These are phyloP conservation scores for Didymella sp. DNA, from an alignment of 2,329 filamentous ascomycete genomes.

Conservation along the genomic window DNA sequence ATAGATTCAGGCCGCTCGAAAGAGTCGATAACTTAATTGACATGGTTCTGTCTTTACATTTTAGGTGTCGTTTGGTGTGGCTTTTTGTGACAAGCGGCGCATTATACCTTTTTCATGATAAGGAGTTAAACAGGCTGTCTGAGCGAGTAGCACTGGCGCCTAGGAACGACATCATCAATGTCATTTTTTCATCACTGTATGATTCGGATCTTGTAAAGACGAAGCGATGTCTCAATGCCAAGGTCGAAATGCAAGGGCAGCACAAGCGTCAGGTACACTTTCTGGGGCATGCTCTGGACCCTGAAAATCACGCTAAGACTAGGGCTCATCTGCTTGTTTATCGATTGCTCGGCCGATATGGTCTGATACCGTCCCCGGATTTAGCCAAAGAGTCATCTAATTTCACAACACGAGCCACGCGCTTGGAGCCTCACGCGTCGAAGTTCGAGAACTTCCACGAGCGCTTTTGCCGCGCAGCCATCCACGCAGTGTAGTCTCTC, in stretches of 20 bases:
- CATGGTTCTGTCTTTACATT: conserved; percentile 40
- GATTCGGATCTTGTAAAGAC: background rate
- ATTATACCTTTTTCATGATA: conserved; percentile 8
- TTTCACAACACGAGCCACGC: conserved; percentile 11
- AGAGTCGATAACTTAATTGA: conserved; percentile 43
- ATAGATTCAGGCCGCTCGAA: conserved; percentile 35
- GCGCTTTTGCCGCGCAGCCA: background rate
- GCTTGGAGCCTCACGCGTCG: background rate
- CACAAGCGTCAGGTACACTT: conserved; percentile 8
- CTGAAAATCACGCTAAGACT: conserved; percentile 3
- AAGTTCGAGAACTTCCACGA: background rate
- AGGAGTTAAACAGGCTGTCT: conserved; percentile 15
- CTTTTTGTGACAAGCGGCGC: conserved; percentile 4
- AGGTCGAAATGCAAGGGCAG: background rate
- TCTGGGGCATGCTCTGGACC: conserved; percentile 11
- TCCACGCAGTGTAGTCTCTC: background rate
- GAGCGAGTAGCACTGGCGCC: conserved; percentile 4
- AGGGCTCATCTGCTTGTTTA: background rate
- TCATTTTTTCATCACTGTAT: background rate
- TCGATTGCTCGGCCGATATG: conserved; percentile 4
- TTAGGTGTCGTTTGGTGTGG: conserved; percentile 3
- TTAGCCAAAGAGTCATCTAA: conserved; percentile 14
- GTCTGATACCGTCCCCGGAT: conserved; percentile 1
- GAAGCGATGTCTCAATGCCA: conserved; percentile 1
- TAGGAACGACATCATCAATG: conserved; percentile 1